These are phyloP conservation scores for Tolypocladium ophioglossoides DNA, from an alignment of 2,329 filamentous ascomycete species.

Conservation along the genomic window DNA sequence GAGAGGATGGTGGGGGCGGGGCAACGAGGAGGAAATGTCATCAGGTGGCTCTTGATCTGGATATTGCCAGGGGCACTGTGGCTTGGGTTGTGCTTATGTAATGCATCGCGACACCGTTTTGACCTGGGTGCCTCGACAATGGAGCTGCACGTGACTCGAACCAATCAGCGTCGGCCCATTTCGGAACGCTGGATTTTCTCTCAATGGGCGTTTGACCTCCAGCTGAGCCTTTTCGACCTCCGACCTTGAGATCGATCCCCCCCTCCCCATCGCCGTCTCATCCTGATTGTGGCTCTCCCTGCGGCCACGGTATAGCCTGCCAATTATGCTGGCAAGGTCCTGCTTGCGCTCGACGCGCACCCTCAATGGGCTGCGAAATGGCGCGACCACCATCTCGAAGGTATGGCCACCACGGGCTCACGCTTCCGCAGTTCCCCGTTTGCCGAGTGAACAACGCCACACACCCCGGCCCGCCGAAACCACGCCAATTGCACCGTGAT, in stretches of 20 bases:
- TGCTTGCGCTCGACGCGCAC: slow-evolving; percentile 81
- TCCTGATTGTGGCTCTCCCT: slow-evolving; percentile 23
- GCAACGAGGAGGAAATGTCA: slow-evolving; percentile 6
- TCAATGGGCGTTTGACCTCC: slow-evolving; percentile 24
- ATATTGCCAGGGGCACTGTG: not conserved
- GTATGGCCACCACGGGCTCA: slow-evolving; percentile 41
- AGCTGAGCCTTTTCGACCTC: slow-evolving; percentile 27
- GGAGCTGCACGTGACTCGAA: slow-evolving; percentile 21
- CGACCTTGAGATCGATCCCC: slow-evolving; percentile 25
- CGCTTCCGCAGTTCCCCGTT: slow-evolving; percentile 17
- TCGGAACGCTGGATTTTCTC: slow-evolving; percentile 33
- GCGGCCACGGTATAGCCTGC: slow-evolving; percentile 29
- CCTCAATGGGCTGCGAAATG: slow-evolving; percentile 67
- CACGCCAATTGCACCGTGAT: slow-evolving; percentile 18
- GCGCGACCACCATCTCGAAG: slow-evolving; percentile 61
- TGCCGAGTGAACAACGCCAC: slow-evolving; percentile 19
- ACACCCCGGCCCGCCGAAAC: slow-evolving; percentile 11
- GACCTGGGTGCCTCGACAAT: not conserved
- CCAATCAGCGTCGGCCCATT: slow-evolving; percentile 33
- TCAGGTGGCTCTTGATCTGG: not conserved
- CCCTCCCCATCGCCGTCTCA: slow-evolving; percentile 22
- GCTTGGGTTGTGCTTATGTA: not conserved
- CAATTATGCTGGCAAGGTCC: slow-evolving; percentile 88
- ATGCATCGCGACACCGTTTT: not conserved
- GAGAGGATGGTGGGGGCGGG: slow-evolving; percentile 19